Evolutionary conservation across 179 eudicot species (phyloP).

Genomic region (Spinacia oleracea): DNA sequence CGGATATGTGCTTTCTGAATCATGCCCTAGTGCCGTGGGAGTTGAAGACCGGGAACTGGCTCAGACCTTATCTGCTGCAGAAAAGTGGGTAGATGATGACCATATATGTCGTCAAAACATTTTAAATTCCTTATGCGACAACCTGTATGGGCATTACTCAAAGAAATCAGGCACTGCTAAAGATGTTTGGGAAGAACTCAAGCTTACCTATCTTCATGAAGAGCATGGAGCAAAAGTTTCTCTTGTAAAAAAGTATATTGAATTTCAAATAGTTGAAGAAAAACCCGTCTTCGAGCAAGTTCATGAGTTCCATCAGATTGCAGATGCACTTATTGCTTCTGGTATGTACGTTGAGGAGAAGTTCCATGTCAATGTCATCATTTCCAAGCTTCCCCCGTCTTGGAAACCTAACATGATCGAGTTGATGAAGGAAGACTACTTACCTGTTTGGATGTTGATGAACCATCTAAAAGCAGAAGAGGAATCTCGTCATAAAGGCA

Average conservation of each 20-base stretch:
- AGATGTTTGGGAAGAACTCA: conserved; percentile 79
- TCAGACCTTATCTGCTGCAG: conserved; percentile 37
- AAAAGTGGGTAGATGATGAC: conserved; percentile 67
- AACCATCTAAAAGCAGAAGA: conserved; percentile 59
- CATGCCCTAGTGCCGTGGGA: conserved; percentile 53
- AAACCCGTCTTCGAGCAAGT: conserved; percentile 59
- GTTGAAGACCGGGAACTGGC: conserved; percentile 30
- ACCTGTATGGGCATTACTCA: conserved; percentile 49
- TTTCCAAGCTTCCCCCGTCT: conserved; percentile 82
- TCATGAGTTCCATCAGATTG: conserved; percentile 62
- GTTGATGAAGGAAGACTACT: conserved; percentile 59
- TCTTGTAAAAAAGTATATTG: conserved; percentile 62
- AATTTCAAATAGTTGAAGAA: conserved; percentile 72
- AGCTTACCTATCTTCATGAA: conserved; percentile 45
- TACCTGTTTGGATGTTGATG: conserved; percentile 68
- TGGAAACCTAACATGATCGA: conserved; percentile 57
- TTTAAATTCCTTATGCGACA: conserved; percentile 64
- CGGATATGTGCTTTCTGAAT: conserved; percentile 60
- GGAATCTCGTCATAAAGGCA: conserved; percentile 38
- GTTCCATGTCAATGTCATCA: conserved; percentile 61
- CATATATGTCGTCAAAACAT: conserved; percentile 62
- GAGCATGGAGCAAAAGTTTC: conserved; percentile 64
- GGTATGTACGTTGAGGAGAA: conserved; percentile 72
- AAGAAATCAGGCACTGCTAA: conserved; percentile 48
- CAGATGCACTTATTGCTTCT: conserved; percentile 47